phyloP scores from a whole-genome alignment of 2,329 filamentous ascomycete genomes.

The Aureobasidium mangrovei region DNA sequence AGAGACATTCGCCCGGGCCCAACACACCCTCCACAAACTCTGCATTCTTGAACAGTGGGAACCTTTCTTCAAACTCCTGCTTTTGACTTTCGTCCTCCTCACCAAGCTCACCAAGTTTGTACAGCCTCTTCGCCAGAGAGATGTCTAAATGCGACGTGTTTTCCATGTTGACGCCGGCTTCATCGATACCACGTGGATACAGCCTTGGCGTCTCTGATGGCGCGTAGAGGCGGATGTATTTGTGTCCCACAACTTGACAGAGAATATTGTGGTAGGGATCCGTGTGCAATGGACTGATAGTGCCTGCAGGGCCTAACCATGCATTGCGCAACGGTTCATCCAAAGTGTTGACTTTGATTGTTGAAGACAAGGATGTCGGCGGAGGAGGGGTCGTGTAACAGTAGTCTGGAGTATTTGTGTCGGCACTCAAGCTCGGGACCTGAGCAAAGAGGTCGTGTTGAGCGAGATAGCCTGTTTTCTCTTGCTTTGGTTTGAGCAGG shows the following conservation, averaged over 20 bases:
- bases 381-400: conserved; percentile 60
- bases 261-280: conserved; percentile 92
- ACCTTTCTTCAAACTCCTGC: conserved; percentile 28
- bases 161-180: conserved; percentile 72
- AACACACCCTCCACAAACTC: conserved; percentile 70
- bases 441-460: conserved; percentile 84
- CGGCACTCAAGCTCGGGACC: conserved; percentile 64
- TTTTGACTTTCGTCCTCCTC: conserved; percentile 20
- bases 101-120: conserved; percentile 11
- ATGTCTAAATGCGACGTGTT: conserved; percentile 82
- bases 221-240: conserved; percentile 84
- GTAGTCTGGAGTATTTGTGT: conserved; percentile 75
- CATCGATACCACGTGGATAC: conserved; percentile 53
- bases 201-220: conserved; percentile 53
- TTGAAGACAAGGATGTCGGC: conserved; percentile 71
- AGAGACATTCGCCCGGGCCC: conserved; percentile 71
- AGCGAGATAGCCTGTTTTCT: conserved; percentile 66
- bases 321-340: conserved; percentile 67
- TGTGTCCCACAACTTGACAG: conserved; percentile 77
- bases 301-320: conserved; percentile 83
- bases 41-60: conserved; percentile 49
- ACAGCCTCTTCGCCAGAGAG: conserved; percentile 18
- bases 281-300: conserved; percentile 86
- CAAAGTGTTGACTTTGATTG: conserved; percentile 30
- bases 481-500: conserved; percentile 35